Conservation (phyloP, 2,329 filamentous ascomycete species). For the Trichoderma sp. region DNA sequence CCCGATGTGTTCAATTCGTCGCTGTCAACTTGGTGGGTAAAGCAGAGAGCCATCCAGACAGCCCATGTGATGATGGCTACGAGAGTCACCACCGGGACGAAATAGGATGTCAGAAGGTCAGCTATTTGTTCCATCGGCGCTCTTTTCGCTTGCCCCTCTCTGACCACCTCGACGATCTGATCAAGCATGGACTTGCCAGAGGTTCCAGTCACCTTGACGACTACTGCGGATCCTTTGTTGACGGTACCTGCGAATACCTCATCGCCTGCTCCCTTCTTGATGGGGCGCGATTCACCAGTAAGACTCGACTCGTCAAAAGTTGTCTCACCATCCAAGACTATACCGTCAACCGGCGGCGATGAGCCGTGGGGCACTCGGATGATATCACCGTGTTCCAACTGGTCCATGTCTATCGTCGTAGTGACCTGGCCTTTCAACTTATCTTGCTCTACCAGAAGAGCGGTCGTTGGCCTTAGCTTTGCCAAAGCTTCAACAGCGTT, state of each 20-base stretch:
- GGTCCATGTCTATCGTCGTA: constrained; percentile 61
- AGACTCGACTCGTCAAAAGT: constrained; percentile 89
- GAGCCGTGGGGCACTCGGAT: constrained; percentile 78
- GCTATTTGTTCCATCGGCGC: constrained; percentile 77
- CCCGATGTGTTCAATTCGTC: constrained; percentile 61
- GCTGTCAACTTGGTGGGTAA: constrained; percentile 59
- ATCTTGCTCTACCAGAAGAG: constrained; percentile 65
- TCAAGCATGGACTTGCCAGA: constrained; percentile 77
- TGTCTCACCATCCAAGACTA: constrained; percentile 63
- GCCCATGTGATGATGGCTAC: constrained; percentile 73
- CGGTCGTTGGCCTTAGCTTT: constrained; percentile 76
- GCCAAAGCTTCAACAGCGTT: constrained; percentile 81
- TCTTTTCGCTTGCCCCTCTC: constrained; percentile 75
- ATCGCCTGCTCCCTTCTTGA: constrained; percentile 67
- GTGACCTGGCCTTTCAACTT: constrained; percentile 42
- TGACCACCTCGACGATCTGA: constrained; percentile 75
- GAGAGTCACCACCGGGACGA: constrained; percentile 73
- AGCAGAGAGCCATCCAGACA: constrained; percentile 69
- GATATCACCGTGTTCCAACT: constrained; percentile 73
- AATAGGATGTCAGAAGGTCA: constrained; percentile 73
- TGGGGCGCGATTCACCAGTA: constrained; percentile 74
- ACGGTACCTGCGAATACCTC: constrained; percentile 73
- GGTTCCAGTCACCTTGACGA: constrained; percentile 65
- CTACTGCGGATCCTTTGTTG: constrained; percentile 68
- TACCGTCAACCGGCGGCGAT: constrained; percentile 84